phyloP scores from a whole-genome alignment of 306 rosid species.

The Malus asiatica region DNA sequence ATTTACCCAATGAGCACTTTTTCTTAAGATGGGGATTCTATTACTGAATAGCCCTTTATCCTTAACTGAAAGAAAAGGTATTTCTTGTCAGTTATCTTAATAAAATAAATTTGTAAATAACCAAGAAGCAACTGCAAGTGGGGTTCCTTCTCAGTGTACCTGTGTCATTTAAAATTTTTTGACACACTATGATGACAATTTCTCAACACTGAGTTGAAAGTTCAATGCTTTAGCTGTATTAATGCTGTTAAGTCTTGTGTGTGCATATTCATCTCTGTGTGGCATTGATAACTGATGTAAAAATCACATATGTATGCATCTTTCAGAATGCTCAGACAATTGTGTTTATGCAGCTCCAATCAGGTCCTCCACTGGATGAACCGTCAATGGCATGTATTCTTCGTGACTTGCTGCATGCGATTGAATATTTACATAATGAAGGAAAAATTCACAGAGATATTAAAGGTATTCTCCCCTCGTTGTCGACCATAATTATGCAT shows the following conservation, averaged over 20 bases:
- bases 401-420: slow-evolving; percentile 89
- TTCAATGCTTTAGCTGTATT: slow-evolving; percentile 1
- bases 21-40: background rate
- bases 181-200: background rate
- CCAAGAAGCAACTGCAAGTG: background rate
- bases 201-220: background rate
- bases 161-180: background rate
- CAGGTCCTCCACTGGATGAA: slow-evolving; percentile 95
- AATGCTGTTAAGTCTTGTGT: background rate
- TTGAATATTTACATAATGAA: slow-evolving; percentile 88
- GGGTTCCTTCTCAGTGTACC: background rate
- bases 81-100: background rate
- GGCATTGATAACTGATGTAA: background rate
- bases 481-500: background rate
- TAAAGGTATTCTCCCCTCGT: slow-evolving; percentile 51
- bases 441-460: slow-evolving; percentile 98
- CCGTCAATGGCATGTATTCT: slow-evolving; percentile 86
- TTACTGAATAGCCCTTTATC: background rate
- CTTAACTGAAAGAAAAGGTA: background rate
- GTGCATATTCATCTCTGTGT: background rate
- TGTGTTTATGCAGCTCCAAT: slow-evolving; percentile 69
- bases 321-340: slow-evolving; percentile 12
- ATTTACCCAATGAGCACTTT: background rate
- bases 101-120: background rate
- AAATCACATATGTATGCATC: background rate